Conservation (phyloP, 176 grass and related monocot species). For the Cocos nucifera region DNA sequence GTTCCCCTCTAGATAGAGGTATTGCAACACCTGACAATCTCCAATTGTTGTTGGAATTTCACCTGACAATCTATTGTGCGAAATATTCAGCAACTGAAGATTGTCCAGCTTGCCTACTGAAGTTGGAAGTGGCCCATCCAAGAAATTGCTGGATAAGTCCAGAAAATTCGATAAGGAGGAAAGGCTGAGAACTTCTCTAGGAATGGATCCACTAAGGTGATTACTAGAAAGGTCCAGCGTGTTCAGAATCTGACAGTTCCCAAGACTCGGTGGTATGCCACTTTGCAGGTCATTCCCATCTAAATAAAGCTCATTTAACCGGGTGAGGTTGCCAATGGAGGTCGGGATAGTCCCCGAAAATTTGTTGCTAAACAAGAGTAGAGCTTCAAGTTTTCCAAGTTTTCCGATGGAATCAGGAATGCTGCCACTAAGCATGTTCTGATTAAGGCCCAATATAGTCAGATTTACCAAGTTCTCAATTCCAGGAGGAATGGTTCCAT, state of each 20-base stretch:
- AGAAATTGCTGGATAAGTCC: too few species aligned
- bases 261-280: too few species aligned
- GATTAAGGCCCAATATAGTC: slow-evolving; percentile 12
- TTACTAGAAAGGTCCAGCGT: slow-evolving; percentile 24
- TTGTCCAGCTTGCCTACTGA: slow-evolving; percentile 22
- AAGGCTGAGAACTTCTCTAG: slow-evolving; percentile 12
- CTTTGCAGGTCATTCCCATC: too few species aligned
- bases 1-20: background rate
- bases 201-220: slow-evolving; percentile 16
- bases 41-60: background rate
- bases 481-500: slow-evolving; percentile 9
- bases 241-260: background rate
- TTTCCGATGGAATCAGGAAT: too few species aligned
- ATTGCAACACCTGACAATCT: background rate
- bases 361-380: too few species aligned
- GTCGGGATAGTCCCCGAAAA: too few species aligned
- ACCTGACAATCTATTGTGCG: background rate
- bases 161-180: too few species aligned
- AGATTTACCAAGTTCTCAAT: slow-evolving; percentile 25
- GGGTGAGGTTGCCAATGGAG: too few species aligned
- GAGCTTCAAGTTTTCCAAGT: too few species aligned
- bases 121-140: background rate
- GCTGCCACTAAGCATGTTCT: too few species aligned
- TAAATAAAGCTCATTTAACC: too few species aligned
- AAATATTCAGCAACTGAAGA: slow-evolving; percentile 12